These are phyloP conservation scores for Teunomyces atbi DNA, from an alignment of 805 yeast genomes.

Conservation along the genomic window DNA sequence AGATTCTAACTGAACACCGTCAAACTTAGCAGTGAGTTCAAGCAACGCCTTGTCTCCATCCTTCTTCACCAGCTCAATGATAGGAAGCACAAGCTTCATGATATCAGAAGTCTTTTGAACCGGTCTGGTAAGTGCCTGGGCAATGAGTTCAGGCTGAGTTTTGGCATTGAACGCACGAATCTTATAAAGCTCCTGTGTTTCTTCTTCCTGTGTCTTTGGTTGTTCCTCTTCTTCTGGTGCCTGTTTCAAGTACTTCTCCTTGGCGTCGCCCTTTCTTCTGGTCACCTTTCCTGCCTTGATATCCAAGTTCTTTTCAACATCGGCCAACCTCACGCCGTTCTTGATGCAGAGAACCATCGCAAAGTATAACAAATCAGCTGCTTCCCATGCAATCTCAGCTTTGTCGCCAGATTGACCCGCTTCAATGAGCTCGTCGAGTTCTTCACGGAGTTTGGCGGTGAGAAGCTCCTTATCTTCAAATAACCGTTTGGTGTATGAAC, in stretches of 20 bases:
- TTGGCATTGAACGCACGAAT: slow-evolving; percentile 50
- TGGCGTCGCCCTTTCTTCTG: slow-evolving; percentile 95
- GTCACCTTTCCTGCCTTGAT: slow-evolving; percentile 82
- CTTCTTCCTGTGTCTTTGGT: slow-evolving; percentile 16
- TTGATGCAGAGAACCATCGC: slow-evolving; percentile 55
- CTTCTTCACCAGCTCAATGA: slow-evolving; percentile 69
- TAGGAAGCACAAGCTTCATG: slow-evolving; percentile 89
- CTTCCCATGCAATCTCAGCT: slow-evolving; percentile 85
- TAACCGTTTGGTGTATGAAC: slow-evolving; percentile 90
- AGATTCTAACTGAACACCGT: slow-evolving; percentile 66
- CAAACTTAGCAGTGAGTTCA: slow-evolving; percentile 90
- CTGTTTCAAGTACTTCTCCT: slow-evolving; percentile 62
- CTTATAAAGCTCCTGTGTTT: slow-evolving; percentile 39
- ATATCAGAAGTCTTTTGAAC: slow-evolving; percentile 91
- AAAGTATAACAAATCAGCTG: slow-evolving; percentile 79
- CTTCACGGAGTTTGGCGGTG: slow-evolving; percentile 88
- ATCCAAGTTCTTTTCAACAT: slow-evolving; percentile 82
- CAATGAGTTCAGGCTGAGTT: slow-evolving; percentile 43
- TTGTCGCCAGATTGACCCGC: slow-evolving; percentile 48
- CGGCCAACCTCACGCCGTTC: slow-evolving; percentile 74
- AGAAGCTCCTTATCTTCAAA: slow-evolving; percentile 75
- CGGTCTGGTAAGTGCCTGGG: slow-evolving; percentile 80
- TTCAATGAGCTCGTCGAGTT: slow-evolving; percentile 92
- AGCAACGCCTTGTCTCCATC: slow-evolving; percentile 85
- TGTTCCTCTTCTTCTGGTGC: slow-evolving; percentile 9